Evolutionary conservation across 2,329 filamentous ascomycete species (phyloP).

Genomic region (Epichloe elymi): DNA sequence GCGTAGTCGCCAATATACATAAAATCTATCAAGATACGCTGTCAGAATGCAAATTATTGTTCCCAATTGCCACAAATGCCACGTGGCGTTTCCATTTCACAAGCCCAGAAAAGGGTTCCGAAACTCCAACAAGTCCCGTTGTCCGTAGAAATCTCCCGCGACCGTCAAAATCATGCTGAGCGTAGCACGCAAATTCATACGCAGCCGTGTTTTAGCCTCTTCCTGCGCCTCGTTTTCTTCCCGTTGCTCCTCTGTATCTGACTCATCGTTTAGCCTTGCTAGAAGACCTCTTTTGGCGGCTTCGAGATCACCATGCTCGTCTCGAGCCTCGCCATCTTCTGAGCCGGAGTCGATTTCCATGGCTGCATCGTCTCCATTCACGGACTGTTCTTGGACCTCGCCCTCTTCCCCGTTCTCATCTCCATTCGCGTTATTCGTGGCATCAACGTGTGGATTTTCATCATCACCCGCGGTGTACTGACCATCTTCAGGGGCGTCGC

Average conservation of each 20-base stretch:
- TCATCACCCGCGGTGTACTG: slow-evolving; percentile 6
- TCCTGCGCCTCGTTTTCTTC: slow-evolving; percentile 13
- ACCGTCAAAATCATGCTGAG: slow-evolving; percentile 87
- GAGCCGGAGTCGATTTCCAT: slow-evolving; percentile 30
- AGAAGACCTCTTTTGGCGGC: slow-evolving; percentile 36
- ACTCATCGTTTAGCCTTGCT: slow-evolving; percentile 24
- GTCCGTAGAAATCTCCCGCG: slow-evolving; percentile 78
- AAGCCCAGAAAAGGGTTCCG: slow-evolving; percentile 46
- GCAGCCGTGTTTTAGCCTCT: slow-evolving; percentile 19
- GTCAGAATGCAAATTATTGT: too few relatives aligned
- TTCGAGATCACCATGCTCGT: slow-evolving; percentile 25
- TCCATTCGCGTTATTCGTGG: background rate
- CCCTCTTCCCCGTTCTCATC: slow-evolving; percentile 7
- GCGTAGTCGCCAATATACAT: too few relatives aligned
- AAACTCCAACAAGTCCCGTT: slow-evolving; percentile 70
- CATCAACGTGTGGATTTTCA: slow-evolving; percentile 3
- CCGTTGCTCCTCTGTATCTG: slow-evolving; percentile 15
- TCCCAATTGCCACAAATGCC: background rate
- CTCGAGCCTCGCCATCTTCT: slow-evolving; percentile 20
- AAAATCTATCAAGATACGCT: too few relatives aligned
- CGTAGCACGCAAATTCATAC: slow-evolving; percentile 50
- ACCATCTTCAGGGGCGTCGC: background rate
- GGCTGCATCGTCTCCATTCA: slow-evolving; percentile 21
- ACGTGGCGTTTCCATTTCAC: slow-evolving; percentile 10
- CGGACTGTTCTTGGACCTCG: slow-evolving; percentile 1